These are phyloP conservation scores for Penicillium brasilianum DNA, from an alignment of 2,329 filamentous ascomycete genomes.

Conservation along the genomic window DNA sequence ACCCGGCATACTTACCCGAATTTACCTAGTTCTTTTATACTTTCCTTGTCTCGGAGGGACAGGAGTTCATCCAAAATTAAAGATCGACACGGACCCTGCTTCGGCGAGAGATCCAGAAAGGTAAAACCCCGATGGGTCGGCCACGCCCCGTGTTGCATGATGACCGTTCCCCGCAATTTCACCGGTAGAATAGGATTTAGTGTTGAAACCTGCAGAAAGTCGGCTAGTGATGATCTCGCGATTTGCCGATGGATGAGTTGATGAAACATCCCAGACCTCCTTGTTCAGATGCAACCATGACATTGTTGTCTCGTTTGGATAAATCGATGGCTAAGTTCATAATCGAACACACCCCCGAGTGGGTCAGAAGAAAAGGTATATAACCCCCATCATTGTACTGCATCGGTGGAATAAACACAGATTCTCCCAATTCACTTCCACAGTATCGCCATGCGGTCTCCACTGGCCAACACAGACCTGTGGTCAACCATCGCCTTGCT, in stretches of 20 bases:
- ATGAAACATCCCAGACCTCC: constrained; percentile 2
- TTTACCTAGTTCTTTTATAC: background rate
- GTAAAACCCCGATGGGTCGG: constrained; percentile 10
- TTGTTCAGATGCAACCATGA: background rate
- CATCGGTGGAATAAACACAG: background rate
- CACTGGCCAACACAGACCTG: constrained; percentile 4
- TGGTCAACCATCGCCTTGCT: constrained; percentile 3
- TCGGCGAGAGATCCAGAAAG: constrained; percentile 6
- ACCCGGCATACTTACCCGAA: constrained; percentile 1
- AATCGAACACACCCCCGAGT: background rate
- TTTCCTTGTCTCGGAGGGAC: background rate
- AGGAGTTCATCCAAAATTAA: background rate
- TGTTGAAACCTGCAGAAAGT: background rate
- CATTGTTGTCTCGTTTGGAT: constrained; percentile 3
- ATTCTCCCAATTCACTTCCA: background rate
- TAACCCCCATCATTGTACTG: background rate
- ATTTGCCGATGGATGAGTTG: constrained; percentile 1
- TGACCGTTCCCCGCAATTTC: constrained; percentile 7
- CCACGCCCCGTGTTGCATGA: background rate
- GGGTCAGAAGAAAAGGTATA: background rate
- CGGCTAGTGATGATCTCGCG: background rate
- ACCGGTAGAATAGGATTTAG: background rate
- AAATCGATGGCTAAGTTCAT: constrained; percentile 7
- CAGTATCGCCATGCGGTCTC: constrained; percentile 5
- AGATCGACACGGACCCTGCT: background rate